A percentile compares a stretch with the other conserved stretches of the same genome.
These are phyloP conservation scores for Ulota crispa DNA, from an alignment of 225 moss, liverwort and hornwort species.

Conservation along the genomic window DNA sequence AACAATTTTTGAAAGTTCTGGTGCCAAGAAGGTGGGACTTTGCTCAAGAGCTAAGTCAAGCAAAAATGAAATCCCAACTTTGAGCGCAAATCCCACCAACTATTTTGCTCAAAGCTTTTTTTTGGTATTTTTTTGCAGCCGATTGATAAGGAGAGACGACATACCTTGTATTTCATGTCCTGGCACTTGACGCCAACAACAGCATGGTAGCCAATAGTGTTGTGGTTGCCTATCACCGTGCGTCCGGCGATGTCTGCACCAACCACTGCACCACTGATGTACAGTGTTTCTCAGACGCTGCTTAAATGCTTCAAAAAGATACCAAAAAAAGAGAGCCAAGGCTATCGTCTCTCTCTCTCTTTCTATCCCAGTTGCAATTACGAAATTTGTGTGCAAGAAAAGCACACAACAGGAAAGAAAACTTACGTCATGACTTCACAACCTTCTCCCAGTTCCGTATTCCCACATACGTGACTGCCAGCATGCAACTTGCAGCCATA, in stretches of 20 bases:
- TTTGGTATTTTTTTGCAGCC: neutral
- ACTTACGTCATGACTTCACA: conserved; percentile 55
- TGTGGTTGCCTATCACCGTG: conserved; percentile 70
- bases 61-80: too few relatives aligned
- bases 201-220: conserved; percentile 77
- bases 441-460: conserved; percentile 48
- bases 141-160: neutral
- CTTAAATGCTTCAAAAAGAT: neutral
- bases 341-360: too few relatives aligned
- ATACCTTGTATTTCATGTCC: conserved; percentile 92
- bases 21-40: too few relatives aligned
- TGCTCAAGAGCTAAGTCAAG: too few relatives aligned
- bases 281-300: conserved; percentile 37
- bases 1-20: too few relatives aligned
- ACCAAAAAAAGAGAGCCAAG: too few relatives aligned
- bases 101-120: too few relatives aligned
- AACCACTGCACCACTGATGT: conserved; percentile 92
- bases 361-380: neutral
- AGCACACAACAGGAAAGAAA: neutral
- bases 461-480: conserved; percentile 49
- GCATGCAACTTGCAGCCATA: conserved; percentile 51
- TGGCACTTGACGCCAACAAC: conserved; percentile 87
- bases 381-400: neutral
- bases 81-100: too few relatives aligned
- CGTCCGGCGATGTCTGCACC: conserved; percentile 83